Percentiles rank a stretch among this genome's conserved stretches.
Conservation (phyloP, 352 stramenopile species). For the Globisporangium uncinulatum region DNA sequence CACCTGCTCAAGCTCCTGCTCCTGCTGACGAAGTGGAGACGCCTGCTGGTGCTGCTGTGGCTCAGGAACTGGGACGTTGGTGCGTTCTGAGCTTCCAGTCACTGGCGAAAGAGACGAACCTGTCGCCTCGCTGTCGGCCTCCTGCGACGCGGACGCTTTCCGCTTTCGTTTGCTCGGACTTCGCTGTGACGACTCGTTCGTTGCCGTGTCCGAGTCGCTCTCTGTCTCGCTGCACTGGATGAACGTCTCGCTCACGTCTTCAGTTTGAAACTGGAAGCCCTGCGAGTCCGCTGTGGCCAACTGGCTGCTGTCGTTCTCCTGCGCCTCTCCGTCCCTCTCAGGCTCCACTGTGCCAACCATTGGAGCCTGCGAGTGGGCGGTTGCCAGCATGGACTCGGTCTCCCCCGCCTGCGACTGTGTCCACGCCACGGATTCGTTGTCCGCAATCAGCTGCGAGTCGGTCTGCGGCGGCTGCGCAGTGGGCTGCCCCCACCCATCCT, state of each 20-base stretch:
- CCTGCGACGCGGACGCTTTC: not conserved
- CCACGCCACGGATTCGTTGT: slow-evolving; percentile 42
- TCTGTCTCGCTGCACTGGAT: slow-evolving; percentile 43
- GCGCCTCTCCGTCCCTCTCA: not conserved
- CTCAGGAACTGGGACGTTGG: no score
- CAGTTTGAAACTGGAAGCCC: slow-evolving; percentile 36
- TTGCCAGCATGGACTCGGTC: not conserved
- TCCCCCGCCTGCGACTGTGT: slow-evolving; percentile 21
- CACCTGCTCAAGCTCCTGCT: not conserved
- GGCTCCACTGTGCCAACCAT: not conserved
- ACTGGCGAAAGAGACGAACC: no score
- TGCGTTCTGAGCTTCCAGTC: not conserved
- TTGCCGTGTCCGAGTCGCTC: slow-evolving; percentile 16
- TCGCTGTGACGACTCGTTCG: not conserved
- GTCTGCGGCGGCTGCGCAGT: slow-evolving; percentile 17
- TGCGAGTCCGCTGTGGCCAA: slow-evolving; percentile 21
- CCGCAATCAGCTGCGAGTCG: slow-evolving; percentile 67
- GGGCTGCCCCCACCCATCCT: slow-evolving; percentile 42
- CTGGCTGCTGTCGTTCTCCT: not conserved
- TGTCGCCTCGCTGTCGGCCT: not conserved
- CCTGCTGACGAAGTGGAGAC: not conserved
- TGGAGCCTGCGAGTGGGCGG: not conserved
- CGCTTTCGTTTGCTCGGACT: not conserved
- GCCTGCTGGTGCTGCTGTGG: not conserved
- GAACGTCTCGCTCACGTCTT: slow-evolving; percentile 49